phyloP scores from a whole-genome alignment of 2,329 filamentous ascomycete genomes.

The Ilyonectria robusta region DNA sequence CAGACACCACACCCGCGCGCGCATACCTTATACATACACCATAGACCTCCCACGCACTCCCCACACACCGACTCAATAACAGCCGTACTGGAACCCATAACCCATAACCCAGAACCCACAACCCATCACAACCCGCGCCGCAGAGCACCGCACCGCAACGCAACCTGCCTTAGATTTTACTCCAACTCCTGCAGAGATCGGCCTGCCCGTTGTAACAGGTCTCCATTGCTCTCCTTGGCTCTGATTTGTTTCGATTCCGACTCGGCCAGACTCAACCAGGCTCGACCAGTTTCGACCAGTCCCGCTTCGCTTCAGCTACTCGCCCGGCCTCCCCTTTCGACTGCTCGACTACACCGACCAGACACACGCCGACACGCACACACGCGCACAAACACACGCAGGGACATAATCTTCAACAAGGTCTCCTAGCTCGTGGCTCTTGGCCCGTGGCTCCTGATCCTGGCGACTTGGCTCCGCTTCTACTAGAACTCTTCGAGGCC shows the following conservation, averaged over 20 bases:
- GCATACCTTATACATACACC: conserved; percentile 39
- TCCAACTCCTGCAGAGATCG: conserved; percentile 39
- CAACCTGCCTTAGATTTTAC: conserved; percentile 22
- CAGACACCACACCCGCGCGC: conserved; percentile 35
- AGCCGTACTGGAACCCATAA: conserved; percentile 12
- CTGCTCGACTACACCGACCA: neutral
- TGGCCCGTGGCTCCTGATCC: neutral
- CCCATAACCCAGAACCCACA: conserved; percentile 23
- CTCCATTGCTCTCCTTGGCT: conserved; percentile 26
- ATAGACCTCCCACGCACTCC: conserved; percentile 39
- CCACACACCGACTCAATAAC: conserved; percentile 41
- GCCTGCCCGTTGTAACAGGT: conserved; percentile 41
- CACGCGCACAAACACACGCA: neutral
- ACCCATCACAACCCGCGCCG: conserved; percentile 33
- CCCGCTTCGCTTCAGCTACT: neutral
- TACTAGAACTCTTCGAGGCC: conserved; percentile 42
- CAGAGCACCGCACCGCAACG: conserved; percentile 21
- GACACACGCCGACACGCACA: neutral
- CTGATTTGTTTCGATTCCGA: conserved; percentile 20
- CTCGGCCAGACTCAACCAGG: conserved; percentile 20
- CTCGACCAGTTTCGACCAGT: neutral
- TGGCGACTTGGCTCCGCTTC: conserved; percentile 31
- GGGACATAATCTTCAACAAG: neutral
- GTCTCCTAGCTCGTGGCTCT: neutral
- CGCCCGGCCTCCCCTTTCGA: conserved; percentile 1